Evolutionary conservation across 768 basidiomycete genomes (phyloP).

Genomic region (Boletus reticuloceps): DNA sequence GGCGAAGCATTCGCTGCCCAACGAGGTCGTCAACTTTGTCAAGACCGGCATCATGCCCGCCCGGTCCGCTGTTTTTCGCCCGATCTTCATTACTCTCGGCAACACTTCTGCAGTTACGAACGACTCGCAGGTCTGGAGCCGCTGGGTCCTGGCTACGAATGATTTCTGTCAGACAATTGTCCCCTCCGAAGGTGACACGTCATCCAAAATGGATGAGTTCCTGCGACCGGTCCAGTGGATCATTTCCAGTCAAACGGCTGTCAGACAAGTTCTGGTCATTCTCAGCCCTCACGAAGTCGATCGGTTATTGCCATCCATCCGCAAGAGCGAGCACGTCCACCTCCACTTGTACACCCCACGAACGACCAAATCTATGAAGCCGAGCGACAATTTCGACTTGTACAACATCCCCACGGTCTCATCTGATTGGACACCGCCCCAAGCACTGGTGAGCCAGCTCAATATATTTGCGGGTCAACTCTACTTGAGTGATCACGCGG

Average conservation of each 20-base stretch:
- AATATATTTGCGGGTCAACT: conserved; percentile 47
- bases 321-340: conserved; percentile 28
- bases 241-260: conserved; percentile 33
- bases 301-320: conserved; percentile 36
- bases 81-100: conserved; percentile 10
- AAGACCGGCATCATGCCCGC: conserved; percentile 22
- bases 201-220: conserved; percentile 27
- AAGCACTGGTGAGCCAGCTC: conserved; percentile 30
- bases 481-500: conserved; percentile 32
- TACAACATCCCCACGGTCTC: conserved; percentile 24
- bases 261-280: conserved; percentile 30
- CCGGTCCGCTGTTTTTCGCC: conserved; percentile 17
- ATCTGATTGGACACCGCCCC: conserved; percentile 9
- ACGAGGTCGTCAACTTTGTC: conserved; percentile 7
- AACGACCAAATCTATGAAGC: conserved; percentile 30
- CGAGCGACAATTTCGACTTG: conserved; percentile 34
- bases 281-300: conserved; percentile 44
- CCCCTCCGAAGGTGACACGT: neutral
- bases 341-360: conserved; percentile 44
- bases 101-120: conserved; percentile 5
- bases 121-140: conserved; percentile 22
- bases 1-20: conserved; percentile 16
- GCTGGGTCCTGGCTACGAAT: conserved; percentile 10
- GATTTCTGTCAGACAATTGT: conserved; percentile 14
- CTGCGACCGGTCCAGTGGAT: conserved; percentile 45